These are phyloP conservation scores for Suillus subaureus DNA, from an alignment of 768 basidiomycete species.

Conservation along the genomic window DNA sequence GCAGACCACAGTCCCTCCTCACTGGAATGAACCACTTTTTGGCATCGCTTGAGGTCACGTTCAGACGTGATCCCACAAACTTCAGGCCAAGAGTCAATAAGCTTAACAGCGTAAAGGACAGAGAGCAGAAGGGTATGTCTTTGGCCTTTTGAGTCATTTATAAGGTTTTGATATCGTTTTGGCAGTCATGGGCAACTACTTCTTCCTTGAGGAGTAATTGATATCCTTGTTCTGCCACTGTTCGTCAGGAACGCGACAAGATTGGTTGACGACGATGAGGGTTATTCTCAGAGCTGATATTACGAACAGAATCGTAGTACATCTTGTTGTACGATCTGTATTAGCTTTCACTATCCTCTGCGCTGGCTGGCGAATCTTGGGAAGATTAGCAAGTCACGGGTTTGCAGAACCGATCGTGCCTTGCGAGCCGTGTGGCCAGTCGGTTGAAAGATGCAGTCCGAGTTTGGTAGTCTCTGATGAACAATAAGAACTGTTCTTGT, in stretches of 20 bases:
- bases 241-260: not conserved
- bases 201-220: slow-evolving; percentile 84
- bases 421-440: not conserved
- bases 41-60: slow-evolving; percentile 94
- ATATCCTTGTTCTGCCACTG: not conserved
- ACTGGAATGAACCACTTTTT: slow-evolving; percentile 99
- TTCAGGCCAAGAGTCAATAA: slow-evolving; percentile 91
- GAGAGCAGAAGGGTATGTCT: slow-evolving; percentile 78
- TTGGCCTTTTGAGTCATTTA: slow-evolving; percentile 4
- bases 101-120: slow-evolving; percentile 79
- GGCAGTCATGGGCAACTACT: slow-evolving; percentile 81
- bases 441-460: slow-evolving; percentile 3
- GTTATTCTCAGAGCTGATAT: slow-evolving; percentile 1
- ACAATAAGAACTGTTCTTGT: slow-evolving; percentile 1
- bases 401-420: not conserved
- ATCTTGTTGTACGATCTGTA: not conserved
- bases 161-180: slow-evolving; percentile 13
- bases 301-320: not conserved
- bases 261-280: not conserved
- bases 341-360: not conserved
- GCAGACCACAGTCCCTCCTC: slow-evolving; percentile 88
- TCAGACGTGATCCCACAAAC: slow-evolving; percentile 96
- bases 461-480: not conserved
- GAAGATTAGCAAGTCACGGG: slow-evolving; percentile 6
- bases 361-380: not conserved